Evolutionary conservation across 805 yeast species (phyloP).

Genomic region (Metschnikowia similis): DNA sequence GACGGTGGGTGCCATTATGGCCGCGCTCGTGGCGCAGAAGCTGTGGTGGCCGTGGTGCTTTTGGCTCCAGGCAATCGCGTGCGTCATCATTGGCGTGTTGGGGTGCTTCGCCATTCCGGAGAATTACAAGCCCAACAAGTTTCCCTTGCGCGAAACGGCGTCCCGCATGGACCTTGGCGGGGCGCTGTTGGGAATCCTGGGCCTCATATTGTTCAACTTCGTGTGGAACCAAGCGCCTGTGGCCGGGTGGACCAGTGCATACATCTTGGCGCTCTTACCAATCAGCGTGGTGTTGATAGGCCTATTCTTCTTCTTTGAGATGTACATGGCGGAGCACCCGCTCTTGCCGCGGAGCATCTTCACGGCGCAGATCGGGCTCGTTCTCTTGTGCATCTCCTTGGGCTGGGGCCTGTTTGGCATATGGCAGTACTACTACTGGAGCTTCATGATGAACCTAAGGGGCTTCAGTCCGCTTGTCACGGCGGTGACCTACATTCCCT

Average conservation of each 20-base stretch:
- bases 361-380: slow-evolving; percentile 42
- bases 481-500: slow-evolving; percentile 42
- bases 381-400: slow-evolving; percentile 47
- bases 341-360: slow-evolving; percentile 50
- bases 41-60: slow-evolving; percentile 62
- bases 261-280: slow-evolving; percentile 53
- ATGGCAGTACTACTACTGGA: slow-evolving; percentile 63
- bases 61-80: slow-evolving; percentile 43
- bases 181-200: slow-evolving; percentile 52
- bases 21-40: slow-evolving; percentile 43
- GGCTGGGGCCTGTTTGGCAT: slow-evolving; percentile 82
- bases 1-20: slow-evolving; percentile 49
- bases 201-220: slow-evolving; percentile 60
- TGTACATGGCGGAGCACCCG: slow-evolving; percentile 43
- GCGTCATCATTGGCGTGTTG: slow-evolving; percentile 26
- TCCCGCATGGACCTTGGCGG: slow-evolving; percentile 34
- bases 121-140: slow-evolving; percentile 12
- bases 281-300: slow-evolving; percentile 41
- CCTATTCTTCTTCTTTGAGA: slow-evolving; percentile 48
- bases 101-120: slow-evolving; percentile 39
- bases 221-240: slow-evolving; percentile 75
- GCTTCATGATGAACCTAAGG: slow-evolving; percentile 48
- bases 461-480: slow-evolving; percentile 33
- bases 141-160: slow-evolving; percentile 11
- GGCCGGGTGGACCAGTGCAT: slow-evolving; percentile 61